These are phyloP conservation scores for Biscogniauxia sp. DNA, from an alignment of 2,329 filamentous ascomycete species.

Conservation along the genomic window DNA sequence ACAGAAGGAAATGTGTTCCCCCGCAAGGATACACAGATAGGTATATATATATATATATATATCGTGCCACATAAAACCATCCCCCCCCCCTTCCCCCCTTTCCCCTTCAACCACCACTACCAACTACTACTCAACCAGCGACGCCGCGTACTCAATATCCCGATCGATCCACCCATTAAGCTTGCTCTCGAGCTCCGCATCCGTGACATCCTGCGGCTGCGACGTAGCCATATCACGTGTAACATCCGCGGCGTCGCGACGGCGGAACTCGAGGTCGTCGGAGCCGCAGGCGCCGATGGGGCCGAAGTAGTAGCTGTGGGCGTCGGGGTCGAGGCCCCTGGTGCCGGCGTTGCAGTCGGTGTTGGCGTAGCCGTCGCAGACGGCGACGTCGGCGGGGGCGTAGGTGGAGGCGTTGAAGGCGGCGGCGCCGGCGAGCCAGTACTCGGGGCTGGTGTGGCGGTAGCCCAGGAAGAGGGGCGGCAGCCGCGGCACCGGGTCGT, in stretches of 20 bases:
- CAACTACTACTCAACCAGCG: not conserved
- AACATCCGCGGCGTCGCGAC: constrained; percentile 13
- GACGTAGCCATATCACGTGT: constrained; percentile 19
- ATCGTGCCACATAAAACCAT: not conserved
- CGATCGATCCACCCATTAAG: constrained; percentile 25
- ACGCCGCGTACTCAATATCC: constrained; percentile 17
- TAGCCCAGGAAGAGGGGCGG: constrained; percentile 61
- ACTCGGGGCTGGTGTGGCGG: constrained; percentile 68
- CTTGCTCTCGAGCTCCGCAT: constrained; percentile 23
- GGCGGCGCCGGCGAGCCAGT: constrained; percentile 51
- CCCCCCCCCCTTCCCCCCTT: too few species aligned
- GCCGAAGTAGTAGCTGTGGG: constrained; percentile 51
- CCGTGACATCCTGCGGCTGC: constrained; percentile 18
- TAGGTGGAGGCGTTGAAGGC: constrained; percentile 35
- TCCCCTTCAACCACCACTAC: too few species aligned
- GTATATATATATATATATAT: not conserved
- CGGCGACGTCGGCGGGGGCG: constrained; percentile 38
- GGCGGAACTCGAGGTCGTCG: constrained; percentile 23
- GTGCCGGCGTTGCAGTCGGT: constrained; percentile 51
- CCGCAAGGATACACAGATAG: not conserved
- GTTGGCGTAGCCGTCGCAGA: constrained; percentile 50
- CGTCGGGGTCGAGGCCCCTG: constrained; percentile 40
- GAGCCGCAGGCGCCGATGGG: constrained; percentile 40
- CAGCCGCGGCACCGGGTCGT: constrained; percentile 67
- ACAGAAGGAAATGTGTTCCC: not conserved